Base-by-base conservation (phyloP, 2,329 filamentous ascomycete genomes). In the Rhynchosporium secalis region DNA sequence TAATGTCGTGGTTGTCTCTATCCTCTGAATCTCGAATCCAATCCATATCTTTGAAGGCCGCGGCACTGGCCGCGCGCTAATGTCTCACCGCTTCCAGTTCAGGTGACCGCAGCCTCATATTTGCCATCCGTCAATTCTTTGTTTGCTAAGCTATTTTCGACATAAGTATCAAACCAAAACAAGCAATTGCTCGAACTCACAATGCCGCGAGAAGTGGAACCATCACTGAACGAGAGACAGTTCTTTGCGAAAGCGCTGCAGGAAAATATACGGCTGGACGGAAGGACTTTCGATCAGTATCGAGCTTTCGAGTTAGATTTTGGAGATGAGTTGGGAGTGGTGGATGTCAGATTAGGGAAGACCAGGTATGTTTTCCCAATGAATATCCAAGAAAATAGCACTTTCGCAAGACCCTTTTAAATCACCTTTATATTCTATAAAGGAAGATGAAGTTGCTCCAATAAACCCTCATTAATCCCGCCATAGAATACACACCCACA, bases 121-220 rank as follows among this genome's bases (percentile, higher is more conserved):
- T 54, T 41, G n/a, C 51, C 56, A 28, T 58, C 40, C 10, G 47
- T 28, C 43, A 46, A 20, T 20, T 20, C 45, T 46, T 49, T 56
- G 43, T 60, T 40, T 12, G 10, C 49, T 38, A 26, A 15, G 15
- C 12, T n/a, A 60, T 33, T 47, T 46, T 40, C 29, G 29, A 10
- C 49, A 12, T n/a, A 7, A 1, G 8, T 9, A n/a, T 6, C 26
- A 45, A 28, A 15, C 29, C 49, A 56, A 7, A 61, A 47, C 51
- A 26, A 43, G 33, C 41, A 1, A 48, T 40, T 36, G 20, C n/a
- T 36, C 40, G 10, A 6, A 40, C 38, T 41, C 54, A 66, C 26
- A 28, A 98, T 98, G 94, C 94, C 94, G 74, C 89, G 91, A 77
- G 93, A 97, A 88, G 86, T 88, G 64, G 91, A 96, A 71, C 91